These are phyloP conservation scores for Cymbidium sinense DNA, from an alignment of 106 monocot species.

Conservation along the genomic window DNA sequence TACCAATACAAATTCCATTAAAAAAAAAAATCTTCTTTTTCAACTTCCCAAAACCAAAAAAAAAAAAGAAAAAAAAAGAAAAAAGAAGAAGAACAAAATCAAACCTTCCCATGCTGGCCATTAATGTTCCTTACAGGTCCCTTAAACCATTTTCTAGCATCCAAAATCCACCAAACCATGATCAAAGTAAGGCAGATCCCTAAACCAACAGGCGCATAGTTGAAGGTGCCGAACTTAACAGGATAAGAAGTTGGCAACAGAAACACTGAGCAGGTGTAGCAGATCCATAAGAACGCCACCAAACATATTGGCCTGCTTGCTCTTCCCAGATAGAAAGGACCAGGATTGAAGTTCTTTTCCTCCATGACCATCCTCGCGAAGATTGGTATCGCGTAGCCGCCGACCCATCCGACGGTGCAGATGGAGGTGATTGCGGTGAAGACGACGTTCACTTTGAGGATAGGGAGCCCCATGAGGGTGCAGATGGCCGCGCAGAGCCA, in stretches of 20 bases:
- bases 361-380: slow-evolving; percentile 78
- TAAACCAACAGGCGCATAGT: slow-evolving; percentile 64
- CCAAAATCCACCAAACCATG: slow-evolving; percentile 75
- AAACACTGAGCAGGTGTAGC: slow-evolving; percentile 81
- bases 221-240: slow-evolving; percentile 53
- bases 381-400: slow-evolving; percentile 77
- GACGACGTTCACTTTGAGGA: slow-evolving; percentile 64
- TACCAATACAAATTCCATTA: too few relatives aligned
- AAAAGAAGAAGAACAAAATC: background rate
- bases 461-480: slow-evolving; percentile 63
- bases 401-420: slow-evolving; percentile 70
- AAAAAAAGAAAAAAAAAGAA: background rate
- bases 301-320: slow-evolving; percentile 62
- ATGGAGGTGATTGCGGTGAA: slow-evolving; percentile 80
- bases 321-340: slow-evolving; percentile 69
- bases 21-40: too few relatives aligned
- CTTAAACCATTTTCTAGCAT: slow-evolving; percentile 86
- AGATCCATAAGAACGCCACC: slow-evolving; percentile 77
- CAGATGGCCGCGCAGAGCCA: slow-evolving; percentile 63
- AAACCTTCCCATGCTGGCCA: background rate
- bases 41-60: background rate
- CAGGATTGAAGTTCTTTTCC: slow-evolving; percentile 60
- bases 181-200: slow-evolving; percentile 40
- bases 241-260: slow-evolving; percentile 64
- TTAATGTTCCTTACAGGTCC: slow-evolving; percentile 78